These are phyloP conservation scores for Rhizopogon vinicolor DNA, from an alignment of 768 basidiomycete genomes.

Conservation along the genomic window DNA sequence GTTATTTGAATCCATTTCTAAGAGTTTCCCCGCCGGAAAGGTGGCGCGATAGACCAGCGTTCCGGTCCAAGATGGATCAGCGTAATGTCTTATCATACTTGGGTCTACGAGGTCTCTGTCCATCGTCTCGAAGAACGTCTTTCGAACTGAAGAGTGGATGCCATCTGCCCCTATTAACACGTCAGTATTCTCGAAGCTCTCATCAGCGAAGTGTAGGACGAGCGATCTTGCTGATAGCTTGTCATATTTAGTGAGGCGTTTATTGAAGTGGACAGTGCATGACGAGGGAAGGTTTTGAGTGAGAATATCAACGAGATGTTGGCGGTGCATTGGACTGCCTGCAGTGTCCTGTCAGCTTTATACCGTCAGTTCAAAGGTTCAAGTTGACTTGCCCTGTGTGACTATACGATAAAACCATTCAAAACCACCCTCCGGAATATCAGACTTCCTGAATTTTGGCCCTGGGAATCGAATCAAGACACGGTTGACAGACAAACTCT, in stretches of 20 bases:
- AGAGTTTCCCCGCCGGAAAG: slow-evolving; percentile 25
- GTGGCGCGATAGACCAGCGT: slow-evolving; percentile 32
- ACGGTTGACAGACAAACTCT: background rate
- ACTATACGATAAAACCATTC: background rate
- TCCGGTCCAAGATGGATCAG: slow-evolving; percentile 35
- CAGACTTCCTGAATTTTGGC: background rate
- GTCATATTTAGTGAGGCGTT: slow-evolving; percentile 26
- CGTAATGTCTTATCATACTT: background rate
- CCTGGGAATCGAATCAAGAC: background rate
- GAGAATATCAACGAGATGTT: slow-evolving; percentile 23
- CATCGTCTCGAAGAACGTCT: slow-evolving; percentile 12
- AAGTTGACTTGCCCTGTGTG: background rate
- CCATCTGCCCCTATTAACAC: slow-evolving; percentile 40
- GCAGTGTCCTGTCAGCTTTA: background rate
- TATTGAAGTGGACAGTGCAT: slow-evolving; percentile 19
- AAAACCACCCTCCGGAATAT: background rate
- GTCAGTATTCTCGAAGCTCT: slow-evolving; percentile 29
- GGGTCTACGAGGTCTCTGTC: slow-evolving; percentile 15
- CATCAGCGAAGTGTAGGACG: slow-evolving; percentile 25
- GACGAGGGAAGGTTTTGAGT: slow-evolving; percentile 12
- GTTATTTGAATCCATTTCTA: slow-evolving; percentile 12
- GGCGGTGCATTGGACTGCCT: slow-evolving; percentile 15
- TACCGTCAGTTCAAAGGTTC: background rate
- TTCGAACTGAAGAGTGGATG: slow-evolving; percentile 18
- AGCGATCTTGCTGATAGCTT: slow-evolving; percentile 3